A percentile compares a stretch with the other conserved stretches of the same genome.
phyloP scores from a whole-genome alignment of 345 rosid genomes.

The Melaleuca quinquenervia region DNA sequence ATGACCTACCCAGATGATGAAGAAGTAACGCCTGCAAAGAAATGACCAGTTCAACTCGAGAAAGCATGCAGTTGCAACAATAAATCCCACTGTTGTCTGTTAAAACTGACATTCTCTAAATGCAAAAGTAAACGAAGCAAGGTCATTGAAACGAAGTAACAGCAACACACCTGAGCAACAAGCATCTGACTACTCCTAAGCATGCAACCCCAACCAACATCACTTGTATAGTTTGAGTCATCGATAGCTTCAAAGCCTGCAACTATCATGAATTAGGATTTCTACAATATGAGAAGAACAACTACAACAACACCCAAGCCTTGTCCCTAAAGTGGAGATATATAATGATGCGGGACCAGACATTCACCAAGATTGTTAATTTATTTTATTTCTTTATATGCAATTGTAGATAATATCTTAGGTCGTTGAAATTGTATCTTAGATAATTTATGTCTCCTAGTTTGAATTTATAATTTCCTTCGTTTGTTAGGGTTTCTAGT shows the following conservation, averaged over 20 bases:
- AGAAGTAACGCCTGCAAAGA: slow-evolving; percentile 63
- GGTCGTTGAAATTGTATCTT: neutral
- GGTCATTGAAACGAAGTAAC: neutral
- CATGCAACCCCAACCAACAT: slow-evolving; percentile 97
- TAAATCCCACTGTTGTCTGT: neutral
- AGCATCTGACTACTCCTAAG: slow-evolving; percentile 98
- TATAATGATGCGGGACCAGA: neutral
- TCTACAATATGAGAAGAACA: neutral
- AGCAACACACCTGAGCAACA: slow-evolving; percentile 57
- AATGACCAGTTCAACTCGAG: neutral
- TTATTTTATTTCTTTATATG: neutral
- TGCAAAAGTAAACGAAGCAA: neutral
- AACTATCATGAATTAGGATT: neutral
- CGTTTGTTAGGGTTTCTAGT: neutral
- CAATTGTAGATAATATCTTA: neutral
- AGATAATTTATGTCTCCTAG: neutral
- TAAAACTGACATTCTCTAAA: neutral
- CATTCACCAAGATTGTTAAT: neutral
- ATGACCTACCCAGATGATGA: slow-evolving; percentile 82
- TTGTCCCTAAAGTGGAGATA: neutral
- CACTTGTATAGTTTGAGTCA: slow-evolving; percentile 56
- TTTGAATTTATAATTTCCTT: neutral
- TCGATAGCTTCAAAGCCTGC: slow-evolving; percentile 74
- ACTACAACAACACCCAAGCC: neutral
- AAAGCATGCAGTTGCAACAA: neutral